Base-by-base conservation (phyloP, 495 filamentous ascomycete species). In the Hypoxylon fuscum region DNA sequence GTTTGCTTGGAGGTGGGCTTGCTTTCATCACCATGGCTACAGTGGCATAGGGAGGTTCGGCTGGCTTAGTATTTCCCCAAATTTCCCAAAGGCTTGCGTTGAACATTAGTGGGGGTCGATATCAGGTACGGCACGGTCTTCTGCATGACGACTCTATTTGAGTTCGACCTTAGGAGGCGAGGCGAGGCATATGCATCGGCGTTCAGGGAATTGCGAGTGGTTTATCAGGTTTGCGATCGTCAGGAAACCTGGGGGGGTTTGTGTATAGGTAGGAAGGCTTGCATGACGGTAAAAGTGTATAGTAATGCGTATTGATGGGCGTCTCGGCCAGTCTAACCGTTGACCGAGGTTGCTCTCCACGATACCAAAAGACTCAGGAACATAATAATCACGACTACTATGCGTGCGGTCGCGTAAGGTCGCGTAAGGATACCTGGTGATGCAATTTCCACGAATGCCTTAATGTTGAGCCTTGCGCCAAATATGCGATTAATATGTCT, bases 181-280 rank as follows among this genome's bases (percentile, higher is more conserved):
- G 53, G 53, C 44, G 45, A 58, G 49, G 58, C 64, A 67, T 67
- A 59, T 58, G 64, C 64, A 67, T 67, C 54, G 64, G 64, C 64
- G 64, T 67, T 63, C 22, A 41, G 53, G 59, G 42, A 44, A 40
- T 41, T 45, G 44, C 12, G 29, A 62, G 31, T 38, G 52, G 58
- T 20, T 17, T 32, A 54, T 54, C 3, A 42, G 27, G 53, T 29
- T 55, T 27, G 21, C 34, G 42, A 45, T 31, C n/a, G 2, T 25
- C 41, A 50, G 58, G 58, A 54, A 59, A 63, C 41, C 20, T 51
- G 15, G 25, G 29, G 34, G 42, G 42, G 49, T 37, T 22, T 67
- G 58, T 67, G 57, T 67, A 66, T 66, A 62, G 54, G 59, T 67
- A 63, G 35, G 44, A 51, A 47, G 46, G 56, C 25, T 60, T 57